Base-by-base conservation (phyloP, 257 asterid species). In the Salvia rosmarinus region DNA sequence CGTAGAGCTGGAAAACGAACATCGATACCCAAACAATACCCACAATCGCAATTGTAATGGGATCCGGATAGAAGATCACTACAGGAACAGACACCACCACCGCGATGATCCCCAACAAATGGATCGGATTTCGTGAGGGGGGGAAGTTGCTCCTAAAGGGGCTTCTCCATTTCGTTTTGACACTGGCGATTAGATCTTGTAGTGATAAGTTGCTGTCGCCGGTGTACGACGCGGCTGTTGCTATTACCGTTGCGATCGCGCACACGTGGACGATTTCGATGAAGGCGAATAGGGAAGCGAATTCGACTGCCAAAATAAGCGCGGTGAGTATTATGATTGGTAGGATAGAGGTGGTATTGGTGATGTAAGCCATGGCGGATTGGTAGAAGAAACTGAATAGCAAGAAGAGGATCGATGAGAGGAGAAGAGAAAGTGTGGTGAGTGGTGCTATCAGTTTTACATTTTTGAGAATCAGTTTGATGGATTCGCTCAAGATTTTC, bases 401-500 rank as follows among this genome's bases (percentile, higher is more conserved):
- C 14, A 79, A 47, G 2, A 28, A 9, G 10, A 72, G 58, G 19
- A 49, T 14, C 5, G 84, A 79, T 12, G 70, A 46, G 6, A 76
- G 58, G 74, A 80, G 32, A 0, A 78, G 55, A 19, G 83, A 54
- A 47, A 76, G 46, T 12, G 56, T 9, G 71, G 71, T 43, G 28
- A 76, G 64, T 56, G 58, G 7, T 9, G 84, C 72, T 67, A 75
- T 54, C 55, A 77, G 55, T 49, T 65, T 82, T 14, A 72, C 71
- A 59, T 75, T 82, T 64, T 21, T 78, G 9, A 64, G 56, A 5
- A 77, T 12, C 20, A 81, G 58, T 70, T 77, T 70, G 25, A 70
- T 43, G 72, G 83, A 77, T 40, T 87, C 78, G 4, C 9, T 68
- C 5, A 81, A 17, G 39, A 77, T 77, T 43, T 11, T 19, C 30